Evolutionary conservation across 192 early-diverging fungal species (phyloP), one percentile per base, ranked within the genome.

Genomic region (Coemansia interrupta): DNA sequence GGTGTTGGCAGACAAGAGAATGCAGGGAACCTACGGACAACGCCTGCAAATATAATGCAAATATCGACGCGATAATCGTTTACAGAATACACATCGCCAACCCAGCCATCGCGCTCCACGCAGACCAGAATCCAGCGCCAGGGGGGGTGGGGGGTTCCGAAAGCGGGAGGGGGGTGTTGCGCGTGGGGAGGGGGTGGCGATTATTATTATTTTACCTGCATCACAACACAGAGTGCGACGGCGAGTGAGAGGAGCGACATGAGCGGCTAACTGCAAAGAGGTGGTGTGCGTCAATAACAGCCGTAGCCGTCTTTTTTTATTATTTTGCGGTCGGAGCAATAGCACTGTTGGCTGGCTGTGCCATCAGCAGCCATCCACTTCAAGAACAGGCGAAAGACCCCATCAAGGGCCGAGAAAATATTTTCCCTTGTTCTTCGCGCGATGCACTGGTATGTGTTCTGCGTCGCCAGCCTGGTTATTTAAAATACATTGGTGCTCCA

Each of bases 231-330:
- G 30, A 60, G 29, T 39, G 39, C 58, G 50, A 36, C 26, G 26
- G 50, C 54, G 41, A 58, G 56, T 54, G 60, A 61, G 59, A 61
- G 60, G 39, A 38, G 18, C 53, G 53, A 22, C 55, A 44, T 22
- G 39, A 54, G 52, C 52, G 50, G 50, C 28, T 61, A 53, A 51
- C 47, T 61, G 60, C 50, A 61, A 54, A 54, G 48, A 30, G 8
- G 39, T 53, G 60, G 50, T 41, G 60, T 61, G 60, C 50, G 50
- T 53, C 60, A 61, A 61, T 53, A 53, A 61, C 60, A 61, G 60
- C 60, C 52, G 52, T 53, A 26, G 50, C 43, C 20, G 18, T 44
- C 20, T 41, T 60, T 52, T 53, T 51, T 44, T 61, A 26, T 26
- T 26, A 26, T 26, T 42, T 41, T 13, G 49, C 30, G 15, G 23